Evolutionary conservation across 1,284 basidiomycete species (phyloP), one percentile per base, ranked within the genome.

Genomic region (Vanrija sp.): DNA sequence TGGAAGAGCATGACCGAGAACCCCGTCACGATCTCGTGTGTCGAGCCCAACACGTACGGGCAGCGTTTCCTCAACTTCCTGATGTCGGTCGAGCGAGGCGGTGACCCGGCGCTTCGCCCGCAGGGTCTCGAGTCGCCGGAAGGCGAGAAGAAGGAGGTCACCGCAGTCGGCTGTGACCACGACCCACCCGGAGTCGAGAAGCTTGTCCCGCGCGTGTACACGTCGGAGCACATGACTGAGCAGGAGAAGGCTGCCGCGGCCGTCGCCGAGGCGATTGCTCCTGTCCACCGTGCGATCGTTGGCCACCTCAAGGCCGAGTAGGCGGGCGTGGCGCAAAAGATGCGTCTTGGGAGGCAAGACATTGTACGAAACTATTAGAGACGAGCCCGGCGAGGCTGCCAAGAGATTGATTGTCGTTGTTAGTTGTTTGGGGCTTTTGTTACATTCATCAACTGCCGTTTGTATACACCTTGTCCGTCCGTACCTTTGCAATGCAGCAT

Each of bases 1-100:
- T 98, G 91, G 89, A 97, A 97, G 78, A 89, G 91, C 15, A 75
- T 97, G 65, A 84, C 83, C 23, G 86, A 88, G 47, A 91, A 95
- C 80, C 78, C 87, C 63, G 91, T 94, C 64, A 93, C 90, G 71
- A 96, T 97, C 65, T 94, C 90, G 58, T 91, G 93, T 8, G 89
- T 96, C 1, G 86, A 88, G 5, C 90, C 93, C 0, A 67, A 77
- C 14, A 87, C 92, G 62, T 97, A 97, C 68, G 87, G 84, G 2
- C 83, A 88, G 40, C 85, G 93, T 39, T 96, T 97, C 81, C 84
- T 93, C 68, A 69, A 83, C 44, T 96, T 96, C 72, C 85, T 96
- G 81, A 84, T 85, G 70, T 87, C 88, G 12, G 83, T 91, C 66
- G 91, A 94, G 86, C 84, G 87, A 9, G 86, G 87, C 34, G 89